Base-by-base conservation (phyloP, 2,329 filamentous ascomycete genomes). In the Penicillium sclerotigenum region DNA sequence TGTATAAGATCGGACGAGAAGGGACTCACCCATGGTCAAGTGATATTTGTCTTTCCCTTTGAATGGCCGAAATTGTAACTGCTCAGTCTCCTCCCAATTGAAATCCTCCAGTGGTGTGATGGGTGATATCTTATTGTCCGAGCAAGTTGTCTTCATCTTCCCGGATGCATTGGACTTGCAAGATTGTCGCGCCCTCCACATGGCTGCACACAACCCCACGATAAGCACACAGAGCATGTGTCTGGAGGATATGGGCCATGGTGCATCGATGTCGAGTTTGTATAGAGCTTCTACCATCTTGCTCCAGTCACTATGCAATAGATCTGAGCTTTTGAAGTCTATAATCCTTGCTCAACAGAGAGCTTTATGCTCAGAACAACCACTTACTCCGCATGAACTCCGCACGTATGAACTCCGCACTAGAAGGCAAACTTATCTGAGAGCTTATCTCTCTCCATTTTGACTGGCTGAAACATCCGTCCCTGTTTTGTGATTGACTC, bases 41-140 rank as follows among this genome's bases (percentile, higher is more conserved):
- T 86, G 79, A 65, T 83, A 87, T 62, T 80, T 84, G 6, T 82
- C 78, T 67, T 80, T 84, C 5, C 82, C 79, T 67, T 83, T 85
- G 69, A 85, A 85, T 0, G 82, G 80, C 14, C 84, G 75, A 11
- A 84, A 66, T 54, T 81, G 77, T 36, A 83, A 65, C 0, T 82
- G 84, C 54, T 80, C 75, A 31, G 77, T 80, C 0, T 70, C 74
- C 49, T 74, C 65, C 77, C 81, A 81, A 56, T 82, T 70, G 60
- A 86, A 83, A 53, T 77, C 68, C 2, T 66, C 45, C 4, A 85
- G 71, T 3, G 82, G 77, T 22, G 72, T 64, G 36, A 75, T 64
- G 1, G 62, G 46, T 2, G 69, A 66, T 43, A 68, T 70, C 20
- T 58, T 65, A 11, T 41, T 45, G 36, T 50, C 36, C 9, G 28